These are phyloP conservation scores for Trichophyton verrucosum DNA, from an alignment of 2,329 filamentous ascomycete species.

Conservation along the genomic window DNA sequence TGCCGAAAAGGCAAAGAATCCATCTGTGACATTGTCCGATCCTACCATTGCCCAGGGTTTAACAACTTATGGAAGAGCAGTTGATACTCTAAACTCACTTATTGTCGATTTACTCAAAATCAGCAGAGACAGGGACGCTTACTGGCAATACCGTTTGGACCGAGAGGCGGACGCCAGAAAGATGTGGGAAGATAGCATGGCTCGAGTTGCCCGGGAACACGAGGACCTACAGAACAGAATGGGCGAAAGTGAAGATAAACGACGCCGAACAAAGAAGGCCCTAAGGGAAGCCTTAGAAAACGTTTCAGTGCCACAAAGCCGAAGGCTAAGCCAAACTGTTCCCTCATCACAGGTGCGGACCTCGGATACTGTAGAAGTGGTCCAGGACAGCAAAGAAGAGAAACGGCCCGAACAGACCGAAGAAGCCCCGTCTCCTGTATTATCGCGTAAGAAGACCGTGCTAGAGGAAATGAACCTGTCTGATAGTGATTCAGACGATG, in stretches of 20 bases:
- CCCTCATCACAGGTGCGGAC: slow-evolving; percentile 22
- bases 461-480: slow-evolving; percentile 61
- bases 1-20: slow-evolving; percentile 55
- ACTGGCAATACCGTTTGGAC: slow-evolving; percentile 92
- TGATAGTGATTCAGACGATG: slow-evolving; percentile 62
- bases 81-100: slow-evolving; percentile 72
- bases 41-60: slow-evolving; percentile 64
- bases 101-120: slow-evolving; percentile 83
- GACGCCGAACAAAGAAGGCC: slow-evolving; percentile 77
- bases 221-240: slow-evolving; percentile 80
- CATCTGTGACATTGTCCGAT: slow-evolving; percentile 62
- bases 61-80: slow-evolving; percentile 75
- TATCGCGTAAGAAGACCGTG: slow-evolving; percentile 48
- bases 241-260: slow-evolving; percentile 79
- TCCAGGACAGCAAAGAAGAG: slow-evolving; percentile 28
- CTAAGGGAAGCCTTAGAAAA: slow-evolving; percentile 71
- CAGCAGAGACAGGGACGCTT: slow-evolving; percentile 82
- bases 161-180: slow-evolving; percentile 81
- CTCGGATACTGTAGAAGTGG: slow-evolving; percentile 24
- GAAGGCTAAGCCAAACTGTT: slow-evolving; percentile 21
- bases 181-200: slow-evolving; percentile 99
- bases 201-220: slow-evolving; percentile 86
- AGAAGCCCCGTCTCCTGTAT: slow-evolving; percentile 19
- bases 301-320: slow-evolving; percentile 31
- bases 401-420: slow-evolving; percentile 16